Evolutionary conservation across 2,329 filamentous ascomycete genomes (phyloP).

Genomic region (Aureobasidium sp.): DNA sequence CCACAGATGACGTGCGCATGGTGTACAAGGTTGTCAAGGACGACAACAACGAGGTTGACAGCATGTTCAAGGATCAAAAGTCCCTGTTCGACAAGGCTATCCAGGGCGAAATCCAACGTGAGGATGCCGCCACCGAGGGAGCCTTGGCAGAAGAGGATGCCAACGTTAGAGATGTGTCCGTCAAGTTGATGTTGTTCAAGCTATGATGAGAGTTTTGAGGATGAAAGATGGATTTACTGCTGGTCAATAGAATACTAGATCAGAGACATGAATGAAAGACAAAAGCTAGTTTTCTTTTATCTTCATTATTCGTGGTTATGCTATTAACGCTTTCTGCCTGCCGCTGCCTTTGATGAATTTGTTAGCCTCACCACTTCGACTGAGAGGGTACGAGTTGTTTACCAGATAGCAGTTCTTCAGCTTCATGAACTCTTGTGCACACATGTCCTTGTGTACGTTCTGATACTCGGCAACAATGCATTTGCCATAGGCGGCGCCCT

Average conservation of each 20-base stretch:
- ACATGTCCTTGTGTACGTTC: constrained; percentile 85
- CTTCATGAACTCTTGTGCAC: constrained; percentile 72
- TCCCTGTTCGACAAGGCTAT: constrained; percentile 35
- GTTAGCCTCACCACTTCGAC: neutral
- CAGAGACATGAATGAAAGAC: neutral
- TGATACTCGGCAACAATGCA: constrained; percentile 89
- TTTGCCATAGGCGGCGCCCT: constrained; percentile 84
- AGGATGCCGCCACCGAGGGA: constrained; percentile 35
- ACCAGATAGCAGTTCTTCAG: constrained; percentile 87
- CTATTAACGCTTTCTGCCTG: constrained; percentile 12
- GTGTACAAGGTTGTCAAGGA: constrained; percentile 69
- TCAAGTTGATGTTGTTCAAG: constrained; percentile 65
- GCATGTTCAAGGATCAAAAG: constrained; percentile 30
- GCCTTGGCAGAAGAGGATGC: constrained; percentile 63
- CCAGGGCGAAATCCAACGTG: constrained; percentile 31
- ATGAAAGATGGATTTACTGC: neutral
- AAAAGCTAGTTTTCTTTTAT: neutral
- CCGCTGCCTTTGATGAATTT: neutral
- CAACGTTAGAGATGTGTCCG: constrained; percentile 70
- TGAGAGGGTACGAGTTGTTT: constrained; percentile 26
- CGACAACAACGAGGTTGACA: constrained; percentile 26
- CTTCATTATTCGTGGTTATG: neutral
- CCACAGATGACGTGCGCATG: constrained; percentile 94
- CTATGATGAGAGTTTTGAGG: constrained; percentile 40
- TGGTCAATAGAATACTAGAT: neutral